Conservation (phyloP, 169 alveolate species). For the Eimeria praecox region DNA sequence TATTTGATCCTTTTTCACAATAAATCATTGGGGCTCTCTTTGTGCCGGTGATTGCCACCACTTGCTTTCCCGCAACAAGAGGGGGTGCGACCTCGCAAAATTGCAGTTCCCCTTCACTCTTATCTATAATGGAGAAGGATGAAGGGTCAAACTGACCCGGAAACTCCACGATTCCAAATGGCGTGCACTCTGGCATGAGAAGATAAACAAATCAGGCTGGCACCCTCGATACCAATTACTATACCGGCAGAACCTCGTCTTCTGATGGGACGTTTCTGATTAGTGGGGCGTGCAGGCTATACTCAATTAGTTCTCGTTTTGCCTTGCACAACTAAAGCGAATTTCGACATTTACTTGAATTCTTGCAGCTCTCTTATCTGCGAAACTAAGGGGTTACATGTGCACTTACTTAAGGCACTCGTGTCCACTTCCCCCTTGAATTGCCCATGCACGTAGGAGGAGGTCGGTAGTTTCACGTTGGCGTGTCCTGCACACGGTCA, state of each 20-base stretch:
- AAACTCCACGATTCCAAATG: slow-evolving; percentile 19
- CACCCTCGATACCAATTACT: neutral
- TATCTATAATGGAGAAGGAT: neutral
- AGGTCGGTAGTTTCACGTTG: neutral
- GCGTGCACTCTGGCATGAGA: slow-evolving; percentile 34
- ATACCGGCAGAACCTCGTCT: neutral
- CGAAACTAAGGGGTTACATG: neutral
- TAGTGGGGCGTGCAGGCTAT: neutral
- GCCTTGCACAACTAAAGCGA: neutral
- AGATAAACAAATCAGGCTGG: neutral
- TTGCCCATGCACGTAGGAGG: slow-evolving; percentile 8
- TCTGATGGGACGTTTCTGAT: neutral
- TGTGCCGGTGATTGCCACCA: slow-evolving; percentile 5
- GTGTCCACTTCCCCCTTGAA: slow-evolving; percentile 45
- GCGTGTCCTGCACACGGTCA: slow-evolving; percentile 9
- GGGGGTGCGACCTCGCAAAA: slow-evolving; percentile 64
- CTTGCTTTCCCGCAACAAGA: slow-evolving; percentile 45
- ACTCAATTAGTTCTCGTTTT: neutral
- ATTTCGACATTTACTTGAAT: neutral
- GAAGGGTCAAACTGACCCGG: slow-evolving; percentile 45
- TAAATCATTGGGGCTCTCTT: slow-evolving; percentile 29
- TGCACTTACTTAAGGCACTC: slow-evolving; percentile 20
- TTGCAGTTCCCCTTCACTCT: slow-evolving; percentile 26
- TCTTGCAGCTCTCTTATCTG: neutral
- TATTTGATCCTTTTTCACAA: neutral